phyloP scores from a whole-genome alignment of 2,329 filamentous ascomycete genomes.

The Talaromyces sp. region DNA sequence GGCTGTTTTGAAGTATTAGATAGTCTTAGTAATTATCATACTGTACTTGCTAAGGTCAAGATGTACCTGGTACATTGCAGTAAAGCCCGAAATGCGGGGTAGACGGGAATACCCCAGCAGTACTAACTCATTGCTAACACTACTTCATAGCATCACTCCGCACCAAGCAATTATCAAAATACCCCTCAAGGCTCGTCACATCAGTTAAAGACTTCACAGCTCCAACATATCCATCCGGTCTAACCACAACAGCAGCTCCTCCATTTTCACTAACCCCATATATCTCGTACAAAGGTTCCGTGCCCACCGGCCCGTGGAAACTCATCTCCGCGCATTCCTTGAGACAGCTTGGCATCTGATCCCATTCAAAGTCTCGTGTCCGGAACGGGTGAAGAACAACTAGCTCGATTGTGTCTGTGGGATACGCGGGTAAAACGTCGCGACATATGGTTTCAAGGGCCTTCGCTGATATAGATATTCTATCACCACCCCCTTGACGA shows the following conservation, averaged over 20 bases:
- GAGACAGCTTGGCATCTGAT: constrained; percentile 26
- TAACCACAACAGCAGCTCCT: constrained; percentile 32
- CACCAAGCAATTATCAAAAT: constrained; percentile 3
- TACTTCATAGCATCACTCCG: background rate
- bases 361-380: constrained; percentile 28
- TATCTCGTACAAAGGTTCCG: constrained; percentile 32
- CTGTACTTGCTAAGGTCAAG: too few relatives aligned
- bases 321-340: constrained; percentile 34
- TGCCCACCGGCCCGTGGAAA: constrained; percentile 30
- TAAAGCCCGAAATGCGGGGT: too few relatives aligned
- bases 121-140: background rate
- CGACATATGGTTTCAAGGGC: constrained; percentile 17
- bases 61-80: too few relatives aligned
- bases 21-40: background rate
- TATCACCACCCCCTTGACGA: constrained; percentile 23
- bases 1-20: constrained; percentile 65
- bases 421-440: constrained; percentile 23
- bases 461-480: background rate
- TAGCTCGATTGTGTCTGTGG: constrained; percentile 28
- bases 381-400: constrained; percentile 32
- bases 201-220: constrained; percentile 1
- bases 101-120: too few relatives aligned
- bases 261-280: constrained; percentile 30
- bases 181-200: background rate
- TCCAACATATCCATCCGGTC: constrained; percentile 39